Conservation (phyloP, 352 stramenopile species). For the Pythium dissimile region DNA sequence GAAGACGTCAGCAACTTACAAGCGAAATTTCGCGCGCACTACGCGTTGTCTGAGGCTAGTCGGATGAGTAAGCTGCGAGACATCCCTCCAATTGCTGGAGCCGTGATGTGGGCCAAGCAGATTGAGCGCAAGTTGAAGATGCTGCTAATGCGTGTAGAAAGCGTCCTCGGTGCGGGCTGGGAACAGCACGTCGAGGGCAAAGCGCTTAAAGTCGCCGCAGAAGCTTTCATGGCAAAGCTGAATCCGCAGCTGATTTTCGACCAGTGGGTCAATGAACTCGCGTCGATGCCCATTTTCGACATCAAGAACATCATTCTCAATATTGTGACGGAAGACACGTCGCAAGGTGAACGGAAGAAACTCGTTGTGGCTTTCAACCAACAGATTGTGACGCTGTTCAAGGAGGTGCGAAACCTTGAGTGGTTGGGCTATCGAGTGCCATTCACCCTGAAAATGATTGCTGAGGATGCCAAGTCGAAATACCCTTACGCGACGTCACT, state of each 20-base stretch:
- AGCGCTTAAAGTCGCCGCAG: slow-evolving; percentile 90
- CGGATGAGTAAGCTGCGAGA: slow-evolving; percentile 94
- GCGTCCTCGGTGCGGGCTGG: slow-evolving; percentile 96
- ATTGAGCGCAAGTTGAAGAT: slow-evolving; percentile 99
- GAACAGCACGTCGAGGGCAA: slow-evolving; percentile 97
- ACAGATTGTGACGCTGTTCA: slow-evolving; percentile 97
- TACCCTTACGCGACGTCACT: slow-evolving; percentile 98
- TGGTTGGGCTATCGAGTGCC: slow-evolving; percentile 98
- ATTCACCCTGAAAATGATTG: slow-evolving; percentile 93
- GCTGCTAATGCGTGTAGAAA: slow-evolving; percentile 95
- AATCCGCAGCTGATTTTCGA: slow-evolving; percentile 93
- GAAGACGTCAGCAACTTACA: slow-evolving; percentile 96
- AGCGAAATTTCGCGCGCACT: slow-evolving; percentile 93
- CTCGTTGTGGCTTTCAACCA: slow-evolving; percentile 95
- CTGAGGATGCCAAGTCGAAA: slow-evolving; percentile 95
- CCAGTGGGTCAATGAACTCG: slow-evolving; percentile 92
- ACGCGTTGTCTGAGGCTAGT: slow-evolving; percentile 95
- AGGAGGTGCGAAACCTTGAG: slow-evolving; percentile 98
- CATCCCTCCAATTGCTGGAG: slow-evolving; percentile 96
- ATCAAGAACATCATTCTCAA: slow-evolving; percentile 91
- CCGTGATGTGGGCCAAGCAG: slow-evolving; percentile 99
- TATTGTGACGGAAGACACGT: slow-evolving; percentile 80
- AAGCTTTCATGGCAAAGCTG: slow-evolving; percentile 85
- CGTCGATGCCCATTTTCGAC: slow-evolving; percentile 88
- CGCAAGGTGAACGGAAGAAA: slow-evolving; percentile 70